Percentiles rank a stretch among this genome's conserved stretches.
phyloP scores from a whole-genome alignment of 441 rosid species.

The Pelargonium myrrhifolium region DNA sequence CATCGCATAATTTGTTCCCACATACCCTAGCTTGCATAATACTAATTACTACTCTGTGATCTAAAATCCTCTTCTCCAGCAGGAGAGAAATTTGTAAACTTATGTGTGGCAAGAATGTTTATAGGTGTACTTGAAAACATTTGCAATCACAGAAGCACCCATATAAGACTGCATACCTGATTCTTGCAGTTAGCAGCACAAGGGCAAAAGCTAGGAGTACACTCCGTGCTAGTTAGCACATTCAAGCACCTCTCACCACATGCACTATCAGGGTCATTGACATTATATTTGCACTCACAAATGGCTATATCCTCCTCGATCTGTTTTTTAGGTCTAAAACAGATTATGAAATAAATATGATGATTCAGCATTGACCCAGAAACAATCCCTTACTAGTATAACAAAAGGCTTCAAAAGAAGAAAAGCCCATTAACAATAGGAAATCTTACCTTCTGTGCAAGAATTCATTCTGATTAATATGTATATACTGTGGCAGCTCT shows the following conservation, averaged over 20 bases:
- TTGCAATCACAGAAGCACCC: too few relatives aligned
- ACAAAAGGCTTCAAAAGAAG: neutral
- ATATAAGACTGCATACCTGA: slow-evolving; percentile 42
- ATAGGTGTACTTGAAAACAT: too few relatives aligned
- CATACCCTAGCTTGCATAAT: too few relatives aligned
- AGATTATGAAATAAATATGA: neutral
- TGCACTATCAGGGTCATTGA: slow-evolving; percentile 57
- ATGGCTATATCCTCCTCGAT: slow-evolving; percentile 82
- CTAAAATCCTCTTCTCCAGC: too few relatives aligned
- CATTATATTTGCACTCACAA: slow-evolving; percentile 71
- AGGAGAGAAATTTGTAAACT: neutral
- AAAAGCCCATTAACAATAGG: neutral
- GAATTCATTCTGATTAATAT: slow-evolving; percentile 17
- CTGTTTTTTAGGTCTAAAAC: slow-evolving; percentile 69
- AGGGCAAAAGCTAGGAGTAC: slow-evolving; percentile 76
- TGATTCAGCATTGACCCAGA: neutral
- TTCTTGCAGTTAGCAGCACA: slow-evolving; percentile 71
- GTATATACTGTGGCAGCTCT: slow-evolving; percentile 11
- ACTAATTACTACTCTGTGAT: too few relatives aligned
- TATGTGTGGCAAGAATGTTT: too few relatives aligned
- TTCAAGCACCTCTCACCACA: slow-evolving; percentile 88
- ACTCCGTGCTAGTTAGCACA: slow-evolving; percentile 78
- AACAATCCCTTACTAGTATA: neutral
- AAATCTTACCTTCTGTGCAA: slow-evolving; percentile 15
- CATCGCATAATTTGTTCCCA: too few relatives aligned